Base-by-base conservation (phyloP, 1,284 basidiomycete genomes). In the Athelia psychrophila region DNA sequence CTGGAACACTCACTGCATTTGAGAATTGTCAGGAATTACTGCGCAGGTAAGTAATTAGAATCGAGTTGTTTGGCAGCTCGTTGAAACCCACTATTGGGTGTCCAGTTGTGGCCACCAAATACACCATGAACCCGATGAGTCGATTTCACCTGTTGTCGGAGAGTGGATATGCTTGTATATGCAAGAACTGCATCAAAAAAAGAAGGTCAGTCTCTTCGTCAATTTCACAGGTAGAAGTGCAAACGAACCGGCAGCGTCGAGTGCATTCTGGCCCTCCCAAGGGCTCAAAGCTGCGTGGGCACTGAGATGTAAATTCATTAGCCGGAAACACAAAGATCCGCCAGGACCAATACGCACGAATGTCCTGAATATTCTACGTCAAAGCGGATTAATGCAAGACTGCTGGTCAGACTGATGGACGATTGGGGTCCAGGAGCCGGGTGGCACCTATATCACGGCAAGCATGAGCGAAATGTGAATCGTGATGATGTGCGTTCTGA, bases 21-120 rank as follows among this genome's bases (percentile, higher is more conserved):
- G 81, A 2, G 88, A 77, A 56, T 88, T 83, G 60, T 88, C 89
- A 0, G 91, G 91, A 51, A 93, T 91, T 52, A 93, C 88, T 88
- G 51, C 19, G 30, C 30, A 47, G 27, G 44, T 5, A 13, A 30
- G 5, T 6, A 30, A 30, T 30, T 30, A 13, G 6, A 30, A 30
- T 30, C 13, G 13, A 30, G 27, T 5, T 5, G 6, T 30, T 5
- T 30, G 27, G n/a, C n/a, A n/a, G 27, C 5, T 30, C 13, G 13
- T 13, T 50, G 51, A 10, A 18, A 54, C 73, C 44, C 61, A 84
- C 84, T 78, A 52, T 84, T 84, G 0, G 79, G 70, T 2, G 73
- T 79, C 79, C 83, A 86, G 56, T 85, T 78, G 48, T 76, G 76
- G 13, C 82, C 81, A 58, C 77, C 73, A 52, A 87, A 80, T 36